Evolutionary conservation across 495 filamentous ascomycete species (phyloP), one percentile per base, ranked within the genome.

Genomic region (Aspergillus avenaceus): DNA sequence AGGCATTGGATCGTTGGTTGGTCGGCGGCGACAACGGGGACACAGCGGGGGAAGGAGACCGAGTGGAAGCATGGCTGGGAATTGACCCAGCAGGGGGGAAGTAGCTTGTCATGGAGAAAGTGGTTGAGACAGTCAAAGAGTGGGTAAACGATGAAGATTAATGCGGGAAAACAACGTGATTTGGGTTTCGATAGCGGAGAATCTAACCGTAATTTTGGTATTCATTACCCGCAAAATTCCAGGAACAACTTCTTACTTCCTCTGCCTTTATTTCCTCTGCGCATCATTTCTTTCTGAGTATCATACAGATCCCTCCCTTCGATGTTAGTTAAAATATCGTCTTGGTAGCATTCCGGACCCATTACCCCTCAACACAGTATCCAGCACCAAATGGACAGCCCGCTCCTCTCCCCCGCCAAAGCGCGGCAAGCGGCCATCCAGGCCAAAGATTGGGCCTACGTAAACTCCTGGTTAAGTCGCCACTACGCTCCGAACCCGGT

Each of bases 401-500:
- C 68, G 18, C 61, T 76, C 21, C 51, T 70, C 41, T 77, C 74
- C 13, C 74, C 74, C 16, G 62, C 72, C 5, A 77, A 77, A 50
- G 73, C 73, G 16, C 69, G 72, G 16, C 72, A 73, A 49, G 72
- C 69, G 41, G 74, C 72, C 42, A 72, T 75, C 23, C 65, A 74
- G 41, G 85, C 87, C 41, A 88, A 88, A 62, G 90, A 96, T 73
- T 97, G 91, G 91, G 80, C 84, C 46, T 89, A 86, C 59, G 76
- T 95, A 58, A 87, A 95, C 72, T 69, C 74, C 66, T 97, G 91
- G 90, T 81, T 97, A 3, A 61, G 66, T 23, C 73, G 77, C 41
- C 84, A 87, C 54, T 91, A 85, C 60, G 67, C 75, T 7, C 82
- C 86, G 1, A 77, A 78, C 38, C 72, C 75, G 2, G 57, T 82